phyloP scores from a whole-genome alignment of 345 rosid genomes.

The Eucalyptus virginea region DNA sequence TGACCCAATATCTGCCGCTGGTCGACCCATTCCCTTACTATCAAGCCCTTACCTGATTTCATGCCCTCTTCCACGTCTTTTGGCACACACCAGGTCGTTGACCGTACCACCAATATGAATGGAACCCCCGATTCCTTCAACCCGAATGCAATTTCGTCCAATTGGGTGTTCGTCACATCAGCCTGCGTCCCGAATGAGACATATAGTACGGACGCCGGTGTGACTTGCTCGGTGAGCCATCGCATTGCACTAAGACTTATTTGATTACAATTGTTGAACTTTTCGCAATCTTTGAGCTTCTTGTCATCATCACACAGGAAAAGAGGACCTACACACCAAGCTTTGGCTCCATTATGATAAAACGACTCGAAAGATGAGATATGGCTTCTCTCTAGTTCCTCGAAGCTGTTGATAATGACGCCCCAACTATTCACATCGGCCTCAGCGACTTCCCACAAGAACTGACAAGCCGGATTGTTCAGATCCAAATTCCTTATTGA shows the following conservation, averaged over 20 bases:
- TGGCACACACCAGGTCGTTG: neutral
- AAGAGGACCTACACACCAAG: neutral
- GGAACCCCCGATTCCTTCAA: neutral
- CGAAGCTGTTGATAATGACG: conserved; percentile 5
- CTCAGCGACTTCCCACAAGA: neutral
- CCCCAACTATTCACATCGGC: conserved; percentile 7
- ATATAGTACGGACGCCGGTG: neutral
- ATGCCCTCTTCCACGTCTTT: neutral
- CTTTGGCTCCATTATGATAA: neutral
- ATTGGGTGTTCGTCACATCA: neutral
- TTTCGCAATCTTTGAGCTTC: neutral
- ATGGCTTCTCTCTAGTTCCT: conserved; percentile 7
- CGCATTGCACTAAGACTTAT: neutral
- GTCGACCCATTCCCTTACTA: neutral
- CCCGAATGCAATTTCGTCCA: neutral
- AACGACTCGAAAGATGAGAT: neutral
- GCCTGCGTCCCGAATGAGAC: neutral
- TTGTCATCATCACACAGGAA: neutral
- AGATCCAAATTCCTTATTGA: neutral
- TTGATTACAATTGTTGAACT: neutral
- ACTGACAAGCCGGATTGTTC: neutral
- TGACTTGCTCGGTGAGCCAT: neutral
- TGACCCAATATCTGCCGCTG: neutral
- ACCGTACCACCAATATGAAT: neutral
- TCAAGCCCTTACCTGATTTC: neutral